Evolutionary conservation across 768 basidiomycete genomes (phyloP), one percentile per base, ranked within the genome.

Genomic region (Mycena pura): DNA sequence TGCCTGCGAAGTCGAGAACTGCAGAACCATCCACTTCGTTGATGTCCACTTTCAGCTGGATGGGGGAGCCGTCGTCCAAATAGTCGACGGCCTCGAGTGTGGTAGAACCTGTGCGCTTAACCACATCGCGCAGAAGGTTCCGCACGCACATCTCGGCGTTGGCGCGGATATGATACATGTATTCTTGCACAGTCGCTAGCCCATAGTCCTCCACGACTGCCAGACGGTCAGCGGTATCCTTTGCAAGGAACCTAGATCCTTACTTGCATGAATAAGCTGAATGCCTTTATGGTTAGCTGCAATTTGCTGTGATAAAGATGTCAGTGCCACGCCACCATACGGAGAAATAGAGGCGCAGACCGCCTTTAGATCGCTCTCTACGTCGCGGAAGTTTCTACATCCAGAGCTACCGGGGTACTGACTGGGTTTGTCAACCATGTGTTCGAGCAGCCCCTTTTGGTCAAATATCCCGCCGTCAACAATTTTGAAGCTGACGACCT

Each of bases 241-340:
- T 21, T 11, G 14, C 28, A 46, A 28, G 28, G 29, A 57, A 21
- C 3, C 39, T 22, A 10, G 63, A 24, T 29, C 70, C 85, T 62
- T 71, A 93, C 92, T 85, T 43, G 87, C 86, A 68, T 90, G 90
- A 61, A 96, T 88, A 4, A 95, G 82, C 65, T 92, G 89, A 31
- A 93, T 87, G 13, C 94, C 96, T 76, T 96, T 95, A 74, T 95
- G 86, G 71, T 97, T 97, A 7, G 95, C 93, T 2, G 94, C 93
- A 63, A 96, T 89, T 93, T 96, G 94, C 92, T 94, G 47, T 49
- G 41, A 41, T 51, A 43, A 52, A 11, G 21, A 15, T 36, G 29
- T 56, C 59, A 68, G 44, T 25, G 25, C 9, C 7, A 32, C 51
- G 44, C 56, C 14, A 1, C 19, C 10, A 50, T 17, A 46, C 21